Evolutionary conservation across 805 yeast species (phyloP).

Genomic region (Barnettozyma vustinii): DNA sequence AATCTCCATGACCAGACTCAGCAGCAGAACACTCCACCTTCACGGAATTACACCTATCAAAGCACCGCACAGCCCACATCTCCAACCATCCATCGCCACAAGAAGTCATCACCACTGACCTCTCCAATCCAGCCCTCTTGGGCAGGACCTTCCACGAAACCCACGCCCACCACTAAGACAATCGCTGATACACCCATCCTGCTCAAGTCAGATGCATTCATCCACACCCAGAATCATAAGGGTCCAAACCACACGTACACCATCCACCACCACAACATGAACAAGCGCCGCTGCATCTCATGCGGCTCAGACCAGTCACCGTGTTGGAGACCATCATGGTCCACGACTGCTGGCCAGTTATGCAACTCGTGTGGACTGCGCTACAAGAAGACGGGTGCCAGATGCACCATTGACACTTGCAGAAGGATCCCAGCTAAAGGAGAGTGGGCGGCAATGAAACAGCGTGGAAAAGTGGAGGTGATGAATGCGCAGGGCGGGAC

Average conservation of each 20-base stretch:
- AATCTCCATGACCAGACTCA: conserved; percentile 11
- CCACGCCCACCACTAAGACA: conserved; percentile 11
- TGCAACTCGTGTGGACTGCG: conserved; percentile 96
- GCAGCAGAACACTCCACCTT: conserved; percentile 9
- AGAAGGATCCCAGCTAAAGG: conserved; percentile 93
- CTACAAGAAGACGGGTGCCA: conserved; percentile 88
- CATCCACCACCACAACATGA: conserved; percentile 22
- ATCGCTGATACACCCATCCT: conserved; percentile 11
- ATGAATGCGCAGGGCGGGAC: conserved; percentile 25
- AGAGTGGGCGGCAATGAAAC: conserved; percentile 85
- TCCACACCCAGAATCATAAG: conserved; percentile 25
- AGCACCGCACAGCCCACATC: background rate
- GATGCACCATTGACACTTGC: conserved; percentile 74
- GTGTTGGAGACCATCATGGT: conserved; percentile 99
- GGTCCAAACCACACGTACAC: conserved; percentile 27
- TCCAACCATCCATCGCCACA: background rate
- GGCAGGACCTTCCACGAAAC: background rate
- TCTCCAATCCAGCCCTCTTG: conserved; percentile 4
- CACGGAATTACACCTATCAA: conserved; percentile 5
- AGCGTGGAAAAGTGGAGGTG: conserved; percentile 45
- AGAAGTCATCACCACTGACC: background rate
- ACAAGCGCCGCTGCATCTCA: conserved; percentile 68
- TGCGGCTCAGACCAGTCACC: conserved; percentile 91
- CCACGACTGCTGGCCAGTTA: conserved; percentile 82
- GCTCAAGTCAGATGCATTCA: conserved; percentile 15